These are phyloP conservation scores for Hyaloscypha finlandica DNA, from an alignment of 495 filamentous ascomycete species.

Conservation along the genomic window DNA sequence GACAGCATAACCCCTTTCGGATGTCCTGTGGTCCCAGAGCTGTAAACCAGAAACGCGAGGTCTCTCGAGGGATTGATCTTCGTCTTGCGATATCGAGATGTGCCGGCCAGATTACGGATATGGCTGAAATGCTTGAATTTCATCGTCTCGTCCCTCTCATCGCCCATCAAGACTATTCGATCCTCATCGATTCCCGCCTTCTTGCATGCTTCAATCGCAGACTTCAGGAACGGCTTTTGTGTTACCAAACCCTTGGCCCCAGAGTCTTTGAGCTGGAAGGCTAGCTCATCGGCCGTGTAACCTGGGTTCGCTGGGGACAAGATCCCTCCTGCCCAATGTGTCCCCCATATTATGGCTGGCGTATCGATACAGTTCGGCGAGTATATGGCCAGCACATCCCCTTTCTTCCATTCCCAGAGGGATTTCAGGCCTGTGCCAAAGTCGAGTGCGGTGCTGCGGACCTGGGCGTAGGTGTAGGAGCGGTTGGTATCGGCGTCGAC, in stretches of 20 bases:
- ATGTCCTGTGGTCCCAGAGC: conserved; percentile 83
- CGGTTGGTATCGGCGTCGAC: conserved; percentile 72
- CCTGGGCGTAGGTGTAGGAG: conserved; percentile 71
- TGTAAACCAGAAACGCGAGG: conserved; percentile 74
- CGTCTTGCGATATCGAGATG: conserved; percentile 39
- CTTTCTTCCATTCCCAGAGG: conserved; percentile 75
- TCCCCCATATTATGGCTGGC: conserved; percentile 71
- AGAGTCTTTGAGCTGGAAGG: conserved; percentile 83
- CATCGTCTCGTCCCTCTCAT: conserved; percentile 60
- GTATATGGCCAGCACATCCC: conserved; percentile 71
- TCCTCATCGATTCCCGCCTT: conserved; percentile 64
- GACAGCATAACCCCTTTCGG: conserved; percentile 94
- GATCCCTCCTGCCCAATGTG: conserved; percentile 81
- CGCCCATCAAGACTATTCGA: conserved; percentile 77
- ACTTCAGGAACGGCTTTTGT: conserved; percentile 60
- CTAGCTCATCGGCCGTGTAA: conserved; percentile 84
- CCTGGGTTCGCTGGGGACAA: conserved; percentile 84
- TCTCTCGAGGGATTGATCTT: conserved; percentile 58
- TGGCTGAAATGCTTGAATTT: conserved; percentile 76
- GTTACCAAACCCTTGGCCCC: conserved; percentile 78
- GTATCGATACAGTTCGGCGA: conserved; percentile 79
- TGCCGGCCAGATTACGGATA: conserved; percentile 60
- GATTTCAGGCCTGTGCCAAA: conserved; percentile 80
- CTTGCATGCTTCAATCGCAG: conserved; percentile 66
- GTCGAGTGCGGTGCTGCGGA: conserved; percentile 63